Evolutionary conservation across 306 rosid species (phyloP), one percentile per base, ranked within the genome.

Genomic region (Betula pendula): DNA sequence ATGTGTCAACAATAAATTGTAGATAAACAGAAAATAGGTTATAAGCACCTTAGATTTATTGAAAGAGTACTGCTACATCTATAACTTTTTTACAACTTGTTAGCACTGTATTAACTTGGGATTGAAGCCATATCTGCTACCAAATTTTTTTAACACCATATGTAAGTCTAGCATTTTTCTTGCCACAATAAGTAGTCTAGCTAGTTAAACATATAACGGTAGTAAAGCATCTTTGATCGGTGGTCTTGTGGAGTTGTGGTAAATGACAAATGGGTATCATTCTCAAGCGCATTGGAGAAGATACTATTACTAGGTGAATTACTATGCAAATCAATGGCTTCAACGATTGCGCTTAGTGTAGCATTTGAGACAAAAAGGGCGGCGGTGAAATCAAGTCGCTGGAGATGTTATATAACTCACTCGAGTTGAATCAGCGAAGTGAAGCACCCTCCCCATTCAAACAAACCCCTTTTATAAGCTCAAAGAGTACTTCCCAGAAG

Each of bases 291-390:
- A 27, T 59, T 11, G 35, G 71, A 16, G 11, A 31, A 19, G 19
- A 59, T 38, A 38, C 42, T 38, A 20, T 12, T 8, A 5, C 8
- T 8, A 15, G 9, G 71, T 60, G 66, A 35, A 24, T 38, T 38
- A 50, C 80, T 16, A 78, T 33, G 85, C 38, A 15, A 75, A 81
- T 60, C 77, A 79, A 33, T 74, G 68, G 22, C 76, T 60, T 72
- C 75, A 40, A 73, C 50, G 13, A 25, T 24, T 44, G 8, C 38
- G 6, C 9, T 19, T 53, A 4, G 29, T 38, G 49, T 2, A 16
- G 45, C 35, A 52, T 0, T 33, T 24, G 68, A 40, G 70, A 47
- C 68, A 31, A 68, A 31, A 68, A 47, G 25, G 43, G 6, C 17
- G 24, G 48, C 58, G 80, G 45, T 51, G 38, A 15, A 27, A 22